These are phyloP conservation scores for Syzygium syzygioides DNA, from an alignment of 441 rosid species.

Conservation along the genomic window DNA sequence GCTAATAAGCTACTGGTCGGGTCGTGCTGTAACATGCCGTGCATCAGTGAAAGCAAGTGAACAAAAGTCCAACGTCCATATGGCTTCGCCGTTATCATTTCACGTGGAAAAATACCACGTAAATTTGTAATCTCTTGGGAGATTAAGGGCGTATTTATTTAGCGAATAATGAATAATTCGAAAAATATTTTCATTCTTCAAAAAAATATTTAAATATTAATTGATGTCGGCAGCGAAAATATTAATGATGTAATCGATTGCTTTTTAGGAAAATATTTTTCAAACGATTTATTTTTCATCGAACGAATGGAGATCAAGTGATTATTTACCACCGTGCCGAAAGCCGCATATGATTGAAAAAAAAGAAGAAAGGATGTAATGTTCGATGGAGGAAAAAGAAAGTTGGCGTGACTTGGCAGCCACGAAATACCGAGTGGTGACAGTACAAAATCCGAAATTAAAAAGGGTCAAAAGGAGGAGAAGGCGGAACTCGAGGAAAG, in stretches of 20 bases:
- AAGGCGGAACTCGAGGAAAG: not conserved
- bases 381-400: not conserved
- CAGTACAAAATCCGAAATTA: not conserved
- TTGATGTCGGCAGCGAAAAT: not conserved
- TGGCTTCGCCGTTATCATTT: too few relatives aligned
- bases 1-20: too few relatives aligned
- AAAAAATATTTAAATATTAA: too few relatives aligned
- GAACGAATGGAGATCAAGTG: too few relatives aligned
- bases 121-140: not conserved
- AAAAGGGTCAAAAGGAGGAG: not conserved
- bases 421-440: not conserved
- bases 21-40: too few relatives aligned
- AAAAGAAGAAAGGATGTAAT: not conserved
- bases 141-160: accelerated
- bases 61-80: too few relatives aligned
- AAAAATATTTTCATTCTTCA: accelerated
- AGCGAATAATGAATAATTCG: accelerated
- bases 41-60: too few relatives aligned
- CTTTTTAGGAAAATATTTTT: not conserved
- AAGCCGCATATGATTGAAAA: not conserved
- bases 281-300: not conserved
- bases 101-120: too few relatives aligned
- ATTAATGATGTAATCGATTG: not conserved
- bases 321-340: accelerated
- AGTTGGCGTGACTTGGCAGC: not conserved